phyloP scores from a whole-genome alignment of 768 basidiomycete genomes.

The Lentinula boryana region DNA sequence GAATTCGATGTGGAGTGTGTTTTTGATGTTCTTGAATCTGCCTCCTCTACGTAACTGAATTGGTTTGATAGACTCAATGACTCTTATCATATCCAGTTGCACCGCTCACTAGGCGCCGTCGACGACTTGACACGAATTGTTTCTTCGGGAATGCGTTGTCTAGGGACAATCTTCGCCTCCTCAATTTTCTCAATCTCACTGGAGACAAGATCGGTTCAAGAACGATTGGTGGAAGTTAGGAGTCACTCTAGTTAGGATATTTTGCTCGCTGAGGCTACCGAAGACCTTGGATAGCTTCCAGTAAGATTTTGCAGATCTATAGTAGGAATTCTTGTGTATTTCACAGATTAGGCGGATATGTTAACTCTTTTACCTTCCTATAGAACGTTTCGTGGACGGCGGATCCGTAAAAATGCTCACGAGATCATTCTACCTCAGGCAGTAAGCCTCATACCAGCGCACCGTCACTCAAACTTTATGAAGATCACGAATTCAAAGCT shows the following conservation, averaged over 20 bases:
- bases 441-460: background rate
- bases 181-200: slow-evolving; percentile 52
- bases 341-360: too few relatives aligned
- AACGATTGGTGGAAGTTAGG: slow-evolving; percentile 31
- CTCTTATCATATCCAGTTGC: slow-evolving; percentile 35
- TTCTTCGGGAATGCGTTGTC: slow-evolving; percentile 38
- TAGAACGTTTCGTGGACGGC: background rate
- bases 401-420: background rate
- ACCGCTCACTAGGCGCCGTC: slow-evolving; percentile 41
- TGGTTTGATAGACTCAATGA: slow-evolving; percentile 37
- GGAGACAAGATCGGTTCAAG: slow-evolving; percentile 36
- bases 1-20: slow-evolving; percentile 32
- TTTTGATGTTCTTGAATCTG: background rate
- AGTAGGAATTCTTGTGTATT: background rate
- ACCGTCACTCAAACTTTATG: background rate
- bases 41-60: background rate
- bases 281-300: background rate
- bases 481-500: background rate
- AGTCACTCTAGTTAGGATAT: background rate
- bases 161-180: slow-evolving; percentile 48
- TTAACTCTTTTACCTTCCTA: background rate
- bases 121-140: slow-evolving; percentile 53
- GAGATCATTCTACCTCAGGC: background rate
- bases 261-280: background rate
- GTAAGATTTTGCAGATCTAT: too few relatives aligned